Conservation (phyloP, 192 early-diverging fungal species). For the Endogone sp. region DNA sequence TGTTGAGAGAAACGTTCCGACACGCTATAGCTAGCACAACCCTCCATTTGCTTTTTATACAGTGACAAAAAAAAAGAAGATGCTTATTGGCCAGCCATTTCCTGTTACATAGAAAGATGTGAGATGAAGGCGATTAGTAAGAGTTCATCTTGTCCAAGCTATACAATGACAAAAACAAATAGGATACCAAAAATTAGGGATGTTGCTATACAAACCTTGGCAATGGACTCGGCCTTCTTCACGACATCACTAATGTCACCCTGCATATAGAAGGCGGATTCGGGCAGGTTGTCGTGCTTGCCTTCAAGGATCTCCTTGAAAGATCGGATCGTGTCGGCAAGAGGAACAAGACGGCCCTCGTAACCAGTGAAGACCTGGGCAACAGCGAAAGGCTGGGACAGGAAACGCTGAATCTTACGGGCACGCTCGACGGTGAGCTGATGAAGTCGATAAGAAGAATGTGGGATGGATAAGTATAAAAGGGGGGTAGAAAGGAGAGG, state of each 20-base stretch:
- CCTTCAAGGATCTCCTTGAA: slow-evolving; percentile 97
- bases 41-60: too few species aligned
- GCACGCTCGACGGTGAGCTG: slow-evolving; percentile 93
- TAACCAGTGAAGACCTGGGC: slow-evolving; percentile 98
- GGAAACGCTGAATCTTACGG: slow-evolving; percentile 99
- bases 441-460: neutral
- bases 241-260: slow-evolving; percentile 94
- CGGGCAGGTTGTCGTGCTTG: slow-evolving; percentile 93
- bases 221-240: slow-evolving; percentile 72
- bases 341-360: slow-evolving; percentile 88
- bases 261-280: slow-evolving; percentile 97
- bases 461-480: too few species aligned
- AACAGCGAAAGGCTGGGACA: slow-evolving; percentile 97
- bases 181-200: too few species aligned
- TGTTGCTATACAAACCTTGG: slow-evolving; percentile 13
- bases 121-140: too few species aligned
- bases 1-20: too few species aligned
- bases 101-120: too few species aligned
- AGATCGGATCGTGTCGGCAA: slow-evolving; percentile 93
- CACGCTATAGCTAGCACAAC: too few species aligned
- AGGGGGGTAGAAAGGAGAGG: too few species aligned
- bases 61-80: too few species aligned
- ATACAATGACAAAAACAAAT: too few species aligned
- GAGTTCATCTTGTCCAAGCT: too few species aligned
- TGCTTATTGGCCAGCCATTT: too few species aligned